Conservation (phyloP, 2,329 filamentous ascomycete genomes). For the Grosmannia penicillata region DNA sequence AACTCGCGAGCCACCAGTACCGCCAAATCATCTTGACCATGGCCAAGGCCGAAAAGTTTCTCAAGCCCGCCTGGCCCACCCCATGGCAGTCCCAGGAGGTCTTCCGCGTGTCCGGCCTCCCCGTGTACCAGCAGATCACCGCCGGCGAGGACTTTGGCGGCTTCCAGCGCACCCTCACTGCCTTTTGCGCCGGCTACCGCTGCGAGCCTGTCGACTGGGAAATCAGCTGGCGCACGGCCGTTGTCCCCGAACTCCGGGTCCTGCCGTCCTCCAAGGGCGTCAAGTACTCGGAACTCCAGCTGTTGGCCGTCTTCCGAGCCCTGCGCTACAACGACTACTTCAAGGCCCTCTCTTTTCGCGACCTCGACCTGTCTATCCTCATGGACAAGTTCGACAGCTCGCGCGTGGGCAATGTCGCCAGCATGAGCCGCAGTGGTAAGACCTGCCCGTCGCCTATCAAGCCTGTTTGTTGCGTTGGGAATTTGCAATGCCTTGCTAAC, state of each 20-base stretch:
- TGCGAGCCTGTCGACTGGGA: slow-evolving; percentile 37
- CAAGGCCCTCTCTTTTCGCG: slow-evolving; percentile 38
- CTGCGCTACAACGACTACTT: slow-evolving; percentile 46
- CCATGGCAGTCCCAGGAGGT: slow-evolving; percentile 34
- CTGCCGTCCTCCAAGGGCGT: slow-evolving; percentile 24
- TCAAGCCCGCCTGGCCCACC: slow-evolving; percentile 44
- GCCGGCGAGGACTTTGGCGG: slow-evolving; percentile 38
- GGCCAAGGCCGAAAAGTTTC: slow-evolving; percentile 36
- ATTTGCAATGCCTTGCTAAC: slow-evolving; percentile 9
- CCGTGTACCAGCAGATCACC: slow-evolving; percentile 36
- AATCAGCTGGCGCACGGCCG: slow-evolving; percentile 28
- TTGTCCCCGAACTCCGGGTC: slow-evolving; percentile 38
- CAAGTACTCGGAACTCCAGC: slow-evolving; percentile 32
- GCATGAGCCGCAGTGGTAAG: slow-evolving; percentile 37
- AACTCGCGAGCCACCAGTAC: slow-evolving; percentile 39
- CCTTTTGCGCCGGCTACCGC: slow-evolving; percentile 37
- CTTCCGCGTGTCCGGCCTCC: slow-evolving; percentile 36
- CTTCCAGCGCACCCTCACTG: slow-evolving; percentile 37
- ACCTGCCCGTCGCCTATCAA: neutral
- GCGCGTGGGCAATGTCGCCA: slow-evolving; percentile 31
- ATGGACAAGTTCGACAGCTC: slow-evolving; percentile 26
- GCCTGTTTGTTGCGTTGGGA: neutral
- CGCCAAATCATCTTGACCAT: slow-evolving; percentile 38
- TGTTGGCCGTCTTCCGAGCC: slow-evolving; percentile 41
- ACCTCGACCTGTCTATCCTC: slow-evolving; percentile 32